Evolutionary conservation across 2,329 filamentous ascomycete genomes (phyloP).

Genomic region (Ophiostoma populinum): DNA sequence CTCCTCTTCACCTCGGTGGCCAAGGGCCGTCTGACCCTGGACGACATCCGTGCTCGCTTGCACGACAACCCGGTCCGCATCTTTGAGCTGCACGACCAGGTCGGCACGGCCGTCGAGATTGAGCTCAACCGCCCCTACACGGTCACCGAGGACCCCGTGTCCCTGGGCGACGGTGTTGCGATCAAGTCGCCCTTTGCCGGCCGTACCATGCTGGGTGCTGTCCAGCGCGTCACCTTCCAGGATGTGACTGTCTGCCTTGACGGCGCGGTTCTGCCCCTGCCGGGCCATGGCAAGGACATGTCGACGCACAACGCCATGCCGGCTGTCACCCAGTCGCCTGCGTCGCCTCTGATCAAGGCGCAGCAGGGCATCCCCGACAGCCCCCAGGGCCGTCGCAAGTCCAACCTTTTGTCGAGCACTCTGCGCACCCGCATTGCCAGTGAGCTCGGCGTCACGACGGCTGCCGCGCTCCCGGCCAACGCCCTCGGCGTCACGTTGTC

Average conservation of each 20-base stretch:
- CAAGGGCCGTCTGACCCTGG: conserved; percentile 54
- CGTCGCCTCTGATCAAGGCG: conserved; percentile 42
- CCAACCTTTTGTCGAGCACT: conserved; percentile 17
- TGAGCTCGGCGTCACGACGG: conserved; percentile 7
- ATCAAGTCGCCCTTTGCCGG: conserved; percentile 53
- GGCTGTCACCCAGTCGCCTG: conserved; percentile 23
- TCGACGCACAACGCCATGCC: conserved; percentile 43
- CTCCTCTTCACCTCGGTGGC: conserved; percentile 59
- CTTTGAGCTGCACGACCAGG: conserved; percentile 67
- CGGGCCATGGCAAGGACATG: conserved; percentile 54
- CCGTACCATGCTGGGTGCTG: conserved; percentile 48
- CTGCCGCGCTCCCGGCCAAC: conserved; percentile 6
- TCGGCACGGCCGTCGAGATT: conserved; percentile 55
- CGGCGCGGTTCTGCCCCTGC: conserved; percentile 39
- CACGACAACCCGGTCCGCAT: conserved; percentile 68
- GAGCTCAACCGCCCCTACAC: conserved; percentile 58
- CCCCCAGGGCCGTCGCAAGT: conserved; percentile 14
- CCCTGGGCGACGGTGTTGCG: not conserved
- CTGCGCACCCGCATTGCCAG: conserved; percentile 16
- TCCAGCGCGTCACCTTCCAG: conserved; percentile 62
- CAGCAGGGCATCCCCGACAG: conserved; percentile 15
- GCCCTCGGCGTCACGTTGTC: conserved; percentile 8
- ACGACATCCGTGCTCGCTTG: conserved; percentile 53
- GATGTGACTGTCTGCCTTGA: conserved; percentile 60
- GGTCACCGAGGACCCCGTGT: conserved; percentile 20